Evolutionary conservation across 331 rosid species (phyloP).

Genomic region (Pyracantha coccinea): DNA sequence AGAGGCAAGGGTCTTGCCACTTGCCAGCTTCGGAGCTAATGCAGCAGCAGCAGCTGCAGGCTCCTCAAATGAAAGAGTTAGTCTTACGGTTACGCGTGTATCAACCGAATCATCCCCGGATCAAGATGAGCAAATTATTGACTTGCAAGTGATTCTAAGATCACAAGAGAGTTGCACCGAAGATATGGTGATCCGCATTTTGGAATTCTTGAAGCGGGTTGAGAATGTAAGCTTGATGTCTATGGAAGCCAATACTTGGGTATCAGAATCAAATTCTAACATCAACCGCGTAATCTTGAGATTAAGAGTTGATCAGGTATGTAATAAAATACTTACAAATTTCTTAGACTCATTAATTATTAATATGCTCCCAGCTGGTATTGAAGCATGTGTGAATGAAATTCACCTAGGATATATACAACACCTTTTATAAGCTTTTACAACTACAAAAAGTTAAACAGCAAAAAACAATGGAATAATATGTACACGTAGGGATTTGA

Average conservation of each 20-base stretch:
- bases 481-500: too few relatives aligned
- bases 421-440: not conserved
- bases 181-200: slow-evolving; percentile 40
- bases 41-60: slow-evolving; percentile 14
- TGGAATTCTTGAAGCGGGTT: slow-evolving; percentile 57
- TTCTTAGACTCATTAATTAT: not conserved
- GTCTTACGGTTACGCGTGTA: slow-evolving; percentile 32
- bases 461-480: too few relatives aligned
- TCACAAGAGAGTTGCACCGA: slow-evolving; percentile 24
- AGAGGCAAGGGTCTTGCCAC: slow-evolving; percentile 24
- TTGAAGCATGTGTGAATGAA: not conserved
- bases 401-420: not conserved
- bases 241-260: slow-evolving; percentile 37
- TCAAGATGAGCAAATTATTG: slow-evolving; percentile 31
- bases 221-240: slow-evolving; percentile 37
- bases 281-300: slow-evolving; percentile 42
- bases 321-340: not conserved
- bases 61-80: slow-evolving; percentile 25
- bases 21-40: not conserved
- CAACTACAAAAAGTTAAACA: too few relatives aligned
- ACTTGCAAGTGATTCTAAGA: slow-evolving; percentile 48
- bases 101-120: slow-evolving; percentile 42
- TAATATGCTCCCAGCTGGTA: not conserved
- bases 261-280: slow-evolving; percentile 19
- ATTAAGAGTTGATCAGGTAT: slow-evolving; percentile 63